Evolutionary conservation across 2,329 filamentous ascomycete species (phyloP).

Genomic region (Didymella lethalis): DNA sequence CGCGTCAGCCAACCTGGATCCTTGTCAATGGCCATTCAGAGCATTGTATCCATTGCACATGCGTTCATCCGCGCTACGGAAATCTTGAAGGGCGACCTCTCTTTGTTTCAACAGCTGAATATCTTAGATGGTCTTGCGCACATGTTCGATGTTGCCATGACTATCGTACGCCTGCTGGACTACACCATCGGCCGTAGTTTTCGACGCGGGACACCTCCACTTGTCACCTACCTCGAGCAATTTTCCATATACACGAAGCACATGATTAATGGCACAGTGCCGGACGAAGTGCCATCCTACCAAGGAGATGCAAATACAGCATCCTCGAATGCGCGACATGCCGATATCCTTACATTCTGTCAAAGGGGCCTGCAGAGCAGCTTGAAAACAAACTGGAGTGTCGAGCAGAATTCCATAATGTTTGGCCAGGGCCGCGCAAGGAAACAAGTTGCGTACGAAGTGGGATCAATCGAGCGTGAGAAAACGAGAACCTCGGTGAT

Average conservation of each 20-base stretch:
- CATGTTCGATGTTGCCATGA: slow-evolving; percentile 53
- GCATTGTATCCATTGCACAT: slow-evolving; percentile 51
- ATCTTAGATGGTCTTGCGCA: slow-evolving; percentile 51
- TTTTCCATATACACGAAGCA: slow-evolving; percentile 48
- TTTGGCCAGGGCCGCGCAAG: slow-evolving; percentile 56
- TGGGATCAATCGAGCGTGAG: slow-evolving; percentile 42
- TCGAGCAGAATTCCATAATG: slow-evolving; percentile 50
- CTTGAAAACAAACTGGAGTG: slow-evolving; percentile 57
- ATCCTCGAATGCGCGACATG: slow-evolving; percentile 2
- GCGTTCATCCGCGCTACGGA: slow-evolving; percentile 50
- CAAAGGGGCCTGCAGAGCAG: slow-evolving; percentile 55
- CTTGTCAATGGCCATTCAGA: slow-evolving; percentile 47
- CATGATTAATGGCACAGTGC: slow-evolving; percentile 35
- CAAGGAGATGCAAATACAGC: slow-evolving; percentile 20
- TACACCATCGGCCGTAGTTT: slow-evolving; percentile 54
- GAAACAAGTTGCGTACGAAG: slow-evolving; percentile 55
- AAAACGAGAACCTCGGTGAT: slow-evolving; percentile 25
- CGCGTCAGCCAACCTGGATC: slow-evolving; percentile 53
- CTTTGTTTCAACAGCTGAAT: slow-evolving; percentile 50
- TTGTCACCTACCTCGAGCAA: slow-evolving; percentile 51
- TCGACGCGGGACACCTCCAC: slow-evolving; percentile 29
- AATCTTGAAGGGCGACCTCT: slow-evolving; percentile 45
- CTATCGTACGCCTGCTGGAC: slow-evolving; percentile 55
- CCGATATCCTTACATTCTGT: slow-evolving; percentile 37
- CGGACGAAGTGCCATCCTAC: slow-evolving; percentile 28